phyloP scores from a whole-genome alignment of 2,329 filamentous ascomycete species.

The Aspergillus sp. region DNA sequence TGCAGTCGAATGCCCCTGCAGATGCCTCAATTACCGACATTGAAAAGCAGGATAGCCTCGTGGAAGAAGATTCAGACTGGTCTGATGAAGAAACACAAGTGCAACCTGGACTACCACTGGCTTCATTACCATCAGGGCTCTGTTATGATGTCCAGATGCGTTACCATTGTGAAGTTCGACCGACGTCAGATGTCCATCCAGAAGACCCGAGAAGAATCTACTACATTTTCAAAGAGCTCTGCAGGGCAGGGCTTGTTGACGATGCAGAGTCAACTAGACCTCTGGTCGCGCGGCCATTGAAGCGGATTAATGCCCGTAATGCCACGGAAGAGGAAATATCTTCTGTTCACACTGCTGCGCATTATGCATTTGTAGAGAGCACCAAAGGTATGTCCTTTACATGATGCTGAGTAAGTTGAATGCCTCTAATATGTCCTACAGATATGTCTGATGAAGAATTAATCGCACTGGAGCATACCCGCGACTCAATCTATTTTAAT shows the following conservation, averaged over 20 bases:
- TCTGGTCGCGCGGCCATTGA: constrained; percentile 55
- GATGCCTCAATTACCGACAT: constrained; percentile 21
- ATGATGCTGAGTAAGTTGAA: not conserved
- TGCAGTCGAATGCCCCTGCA: constrained; percentile 28
- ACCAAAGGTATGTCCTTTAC: constrained; percentile 43
- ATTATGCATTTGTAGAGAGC: constrained; percentile 74
- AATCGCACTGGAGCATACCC: constrained; percentile 65
- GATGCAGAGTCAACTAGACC: constrained; percentile 53
- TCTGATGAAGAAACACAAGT: constrained; percentile 35
- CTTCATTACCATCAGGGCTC: constrained; percentile 67
- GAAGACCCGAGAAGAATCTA: constrained; percentile 92
- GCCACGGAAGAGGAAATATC: constrained; percentile 80
- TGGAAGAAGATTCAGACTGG: constrained; percentile 44
- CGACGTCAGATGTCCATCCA: constrained; percentile 73
- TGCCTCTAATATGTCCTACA: constrained; percentile 29
- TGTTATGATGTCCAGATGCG: constrained; percentile 97
- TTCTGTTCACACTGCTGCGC: constrained; percentile 72
- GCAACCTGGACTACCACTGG: constrained; percentile 45
- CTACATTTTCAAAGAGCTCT: constrained; percentile 88
- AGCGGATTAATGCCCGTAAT: constrained; percentile 72
- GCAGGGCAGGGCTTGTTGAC: constrained; percentile 75
- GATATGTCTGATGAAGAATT: constrained; percentile 60
- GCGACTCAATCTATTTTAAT: constrained; percentile 81
- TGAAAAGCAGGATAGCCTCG: constrained; percentile 32
- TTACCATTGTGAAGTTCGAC: constrained; percentile 82